Evolutionary conservation across 495 filamentous ascomycete genomes (phyloP).

Genomic region (Daldinia loculata): DNA sequence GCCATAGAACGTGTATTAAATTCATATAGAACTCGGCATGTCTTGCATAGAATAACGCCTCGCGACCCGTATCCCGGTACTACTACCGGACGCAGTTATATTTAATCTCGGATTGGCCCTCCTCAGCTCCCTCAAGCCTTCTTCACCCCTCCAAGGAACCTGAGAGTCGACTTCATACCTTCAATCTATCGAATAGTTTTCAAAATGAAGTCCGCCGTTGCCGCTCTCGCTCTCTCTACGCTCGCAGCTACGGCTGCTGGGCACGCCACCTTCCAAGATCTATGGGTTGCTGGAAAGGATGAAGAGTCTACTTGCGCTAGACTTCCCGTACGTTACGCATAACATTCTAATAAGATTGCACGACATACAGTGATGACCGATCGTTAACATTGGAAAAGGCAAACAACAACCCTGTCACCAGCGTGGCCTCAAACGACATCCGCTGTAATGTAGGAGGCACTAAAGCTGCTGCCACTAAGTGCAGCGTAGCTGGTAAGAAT

Average conservation of each 20-base stretch:
- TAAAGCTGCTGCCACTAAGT: slow-evolving; percentile 31
- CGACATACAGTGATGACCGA: background rate
- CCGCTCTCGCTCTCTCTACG: slow-evolving; percentile 9
- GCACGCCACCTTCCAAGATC: slow-evolving; percentile 62
- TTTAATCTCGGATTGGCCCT: slow-evolving; percentile 3
- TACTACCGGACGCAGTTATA: slow-evolving; percentile 3
- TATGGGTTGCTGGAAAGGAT: slow-evolving; percentile 61
- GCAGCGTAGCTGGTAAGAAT: slow-evolving; percentile 33
- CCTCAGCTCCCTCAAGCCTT: background rate
- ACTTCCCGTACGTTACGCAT: slow-evolving; percentile 40
- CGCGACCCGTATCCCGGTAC: background rate
- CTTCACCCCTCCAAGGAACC: background rate
- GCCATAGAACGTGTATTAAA: slow-evolving; percentile 17
- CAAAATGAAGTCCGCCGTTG: slow-evolving; percentile 28
- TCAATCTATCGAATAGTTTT: background rate
- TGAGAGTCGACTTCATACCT: background rate
- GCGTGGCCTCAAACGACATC: slow-evolving; percentile 49
- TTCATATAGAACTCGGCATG: slow-evolving; percentile 32
- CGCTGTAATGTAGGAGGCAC: slow-evolving; percentile 53
- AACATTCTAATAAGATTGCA: background rate
- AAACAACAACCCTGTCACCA: slow-evolving; percentile 59
- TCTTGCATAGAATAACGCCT: slow-evolving; percentile 19
- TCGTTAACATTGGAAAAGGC: slow-evolving; percentile 18
- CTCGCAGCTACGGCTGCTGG: slow-evolving; percentile 46
- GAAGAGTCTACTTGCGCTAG: slow-evolving; percentile 54